Evolutionary conservation across 2,329 filamentous ascomycete genomes (phyloP).

Genomic region (Didymella pomorum): DNA sequence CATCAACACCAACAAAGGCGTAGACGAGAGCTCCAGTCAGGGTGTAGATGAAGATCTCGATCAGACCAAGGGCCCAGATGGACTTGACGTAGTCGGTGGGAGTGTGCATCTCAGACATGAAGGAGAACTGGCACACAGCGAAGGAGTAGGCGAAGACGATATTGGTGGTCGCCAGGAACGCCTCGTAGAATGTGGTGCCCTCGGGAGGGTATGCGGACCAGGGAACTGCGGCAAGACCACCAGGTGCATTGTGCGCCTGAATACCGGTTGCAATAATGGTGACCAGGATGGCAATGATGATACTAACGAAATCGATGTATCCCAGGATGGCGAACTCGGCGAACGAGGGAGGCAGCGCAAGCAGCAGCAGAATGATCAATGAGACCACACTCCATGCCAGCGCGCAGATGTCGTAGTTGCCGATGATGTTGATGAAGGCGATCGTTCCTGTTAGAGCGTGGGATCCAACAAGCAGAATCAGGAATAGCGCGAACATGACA

Average conservation of each 20-base stretch:
- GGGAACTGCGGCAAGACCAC: conserved; percentile 40
- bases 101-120: conserved; percentile 72
- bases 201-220: conserved; percentile 47
- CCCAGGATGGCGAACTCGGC: conserved; percentile 68
- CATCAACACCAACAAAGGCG: conserved; percentile 68
- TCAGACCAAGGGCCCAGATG: conserved; percentile 64
- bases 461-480: conserved; percentile 70
- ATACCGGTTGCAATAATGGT: conserved; percentile 72
- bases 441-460: conserved; percentile 76
- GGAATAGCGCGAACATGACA: conserved; percentile 59
- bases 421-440: conserved; percentile 70
- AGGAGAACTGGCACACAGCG: conserved; percentile 73
- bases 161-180: conserved; percentile 53
- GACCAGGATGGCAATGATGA: conserved; percentile 70
- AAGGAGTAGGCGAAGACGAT: conserved; percentile 54
- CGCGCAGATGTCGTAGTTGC: conserved; percentile 65
- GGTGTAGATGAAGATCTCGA: conserved; percentile 69
- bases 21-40: conserved; percentile 74
- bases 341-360: conserved; percentile 69
- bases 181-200: conserved; percentile 70
- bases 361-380: conserved; percentile 65
- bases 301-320: conserved; percentile 67
- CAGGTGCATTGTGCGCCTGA: conserved; percentile 42
- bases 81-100: conserved; percentile 68
- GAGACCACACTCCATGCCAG: conserved; percentile 71